These are phyloP conservation scores for Apophysomyces sp. DNA, from an alignment of 371 early-diverging fungal genomes.

Conservation along the genomic window DNA sequence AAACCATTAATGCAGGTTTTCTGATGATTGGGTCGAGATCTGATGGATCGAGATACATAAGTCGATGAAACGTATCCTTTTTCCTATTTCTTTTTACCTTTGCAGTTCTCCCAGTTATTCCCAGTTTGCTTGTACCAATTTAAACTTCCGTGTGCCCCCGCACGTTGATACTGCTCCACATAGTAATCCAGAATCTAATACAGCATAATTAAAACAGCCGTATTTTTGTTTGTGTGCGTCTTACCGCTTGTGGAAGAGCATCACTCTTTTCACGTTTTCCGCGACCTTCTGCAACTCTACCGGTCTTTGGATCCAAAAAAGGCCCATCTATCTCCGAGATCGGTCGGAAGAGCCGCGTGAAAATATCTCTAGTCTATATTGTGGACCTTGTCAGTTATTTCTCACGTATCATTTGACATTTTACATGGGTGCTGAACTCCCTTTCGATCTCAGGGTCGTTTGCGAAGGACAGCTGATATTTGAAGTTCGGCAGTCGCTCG, in stretches of 20 bases:
- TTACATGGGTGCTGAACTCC: constrained; percentile 23
- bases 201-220: background rate
- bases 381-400: background rate
- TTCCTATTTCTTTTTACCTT: constrained; percentile 16
- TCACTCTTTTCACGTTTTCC: constrained; percentile 20
- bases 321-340: constrained; percentile 10
- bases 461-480: constrained; percentile 52
- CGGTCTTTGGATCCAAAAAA: constrained; percentile 23
- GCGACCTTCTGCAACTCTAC: constrained; percentile 29
- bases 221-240: too few relatives aligned
- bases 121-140: constrained; percentile 46
- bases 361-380: constrained; percentile 26
- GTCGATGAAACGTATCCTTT: background rate
- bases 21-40: constrained; percentile 34
- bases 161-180: constrained; percentile 23
- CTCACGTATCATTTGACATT: background rate
- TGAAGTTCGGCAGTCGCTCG: constrained; percentile 52
- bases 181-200: constrained; percentile 34
- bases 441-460: constrained; percentile 36
- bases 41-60: background rate
- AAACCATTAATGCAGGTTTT: constrained; percentile 41
- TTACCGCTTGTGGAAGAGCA: constrained; percentile 25
- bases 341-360: constrained; percentile 32
- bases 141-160: constrained; percentile 40
- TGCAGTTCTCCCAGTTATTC: constrained; percentile 41